Evolutionary conservation across 352 stramenopile genomes (phyloP), one percentile per base, ranked within the genome.

Genomic region (Phytophthora foliorum): DNA sequence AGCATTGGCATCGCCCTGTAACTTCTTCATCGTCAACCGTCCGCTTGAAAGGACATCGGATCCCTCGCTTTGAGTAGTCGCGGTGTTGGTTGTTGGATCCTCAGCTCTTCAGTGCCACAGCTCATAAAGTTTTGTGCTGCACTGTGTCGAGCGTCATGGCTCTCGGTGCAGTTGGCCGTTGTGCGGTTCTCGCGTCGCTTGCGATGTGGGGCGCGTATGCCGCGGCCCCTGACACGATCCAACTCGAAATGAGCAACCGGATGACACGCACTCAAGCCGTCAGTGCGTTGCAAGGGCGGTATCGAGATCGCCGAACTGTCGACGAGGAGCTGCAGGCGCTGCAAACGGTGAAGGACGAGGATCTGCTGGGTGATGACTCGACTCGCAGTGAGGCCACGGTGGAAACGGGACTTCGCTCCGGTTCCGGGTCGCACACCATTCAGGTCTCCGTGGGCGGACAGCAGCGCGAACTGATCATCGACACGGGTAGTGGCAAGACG

Each of bases 401-500:
- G 39, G 82, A 90, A 72, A 82, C 63, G 24, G 51, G 34, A 14
- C 77, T 90, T 39, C 69, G 45, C 24, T 72, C 72, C 8, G 84
- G 81, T 29, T 78, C 89, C 48, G 85, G 87, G 25, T 91, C 86
- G 10, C 85, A 95, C 74, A 93, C 85, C n/a, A 79, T 93, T 51
- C 76, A 82, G 32, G 84, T 91, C 11, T 60, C 75, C 10, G 77
- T 93, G 32, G 86, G 84, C 3, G 84, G 78, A 11, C 88, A 95
- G 44, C 31, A 66, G 24, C 84, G 82, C 4, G 80, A 92, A 54
- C 78, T 99, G 2, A 99, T 99, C 70, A 89, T 99, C 45, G 97
- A 99, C 72, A 99, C 97, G 6, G 97, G 97, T 19, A 97, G 84
- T 19, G 90, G 95, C 57, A 97, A 97, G 78, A 99, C 97, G 1